Conservation (phyloP, 768 basidiomycete species). For the Tubosaeta sp. region DNA sequence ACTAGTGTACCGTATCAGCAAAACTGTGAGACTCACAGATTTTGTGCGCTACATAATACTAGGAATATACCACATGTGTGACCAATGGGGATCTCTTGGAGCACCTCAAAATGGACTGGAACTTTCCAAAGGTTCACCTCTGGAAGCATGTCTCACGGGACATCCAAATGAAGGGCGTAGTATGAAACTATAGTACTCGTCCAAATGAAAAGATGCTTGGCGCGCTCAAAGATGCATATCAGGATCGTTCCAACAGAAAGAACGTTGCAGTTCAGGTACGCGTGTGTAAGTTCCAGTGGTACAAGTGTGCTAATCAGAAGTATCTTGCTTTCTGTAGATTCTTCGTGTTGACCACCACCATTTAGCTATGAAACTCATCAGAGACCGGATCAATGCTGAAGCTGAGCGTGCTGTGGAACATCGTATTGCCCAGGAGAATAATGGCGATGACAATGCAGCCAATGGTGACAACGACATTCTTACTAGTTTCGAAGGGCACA, state of each 20-base stretch:
- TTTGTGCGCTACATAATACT: not conserved
- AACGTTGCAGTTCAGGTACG: not conserved
- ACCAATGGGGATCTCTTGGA: not conserved
- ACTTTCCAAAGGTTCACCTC: slow-evolving; percentile 34
- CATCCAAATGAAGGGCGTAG: slow-evolving; percentile 31
- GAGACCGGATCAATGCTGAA: not conserved
- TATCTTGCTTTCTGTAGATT: not conserved
- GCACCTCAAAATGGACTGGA: slow-evolving; percentile 18
- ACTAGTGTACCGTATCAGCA: not conserved
- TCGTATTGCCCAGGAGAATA: not conserved
- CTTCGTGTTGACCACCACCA: not conserved
- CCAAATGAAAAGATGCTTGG: slow-evolving; percentile 31
- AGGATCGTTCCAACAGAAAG: not conserved
- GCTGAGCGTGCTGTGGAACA: not conserved
- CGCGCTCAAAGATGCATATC: slow-evolving; percentile 19
- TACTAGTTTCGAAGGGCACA: not conserved
- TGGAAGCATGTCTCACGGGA: slow-evolving; percentile 31
- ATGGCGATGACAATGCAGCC: not conserved
- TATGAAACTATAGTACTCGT: slow-evolving; percentile 30
- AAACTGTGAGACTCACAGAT: not conserved
- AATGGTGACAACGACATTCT: not conserved
- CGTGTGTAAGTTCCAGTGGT: no score
- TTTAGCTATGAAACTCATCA: not conserved
- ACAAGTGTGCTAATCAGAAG: no score
- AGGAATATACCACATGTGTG: not conserved